Evolutionary conservation across 75 land plant genomes (phyloP).

Genomic region (Selaginella moellendorffii): DNA sequence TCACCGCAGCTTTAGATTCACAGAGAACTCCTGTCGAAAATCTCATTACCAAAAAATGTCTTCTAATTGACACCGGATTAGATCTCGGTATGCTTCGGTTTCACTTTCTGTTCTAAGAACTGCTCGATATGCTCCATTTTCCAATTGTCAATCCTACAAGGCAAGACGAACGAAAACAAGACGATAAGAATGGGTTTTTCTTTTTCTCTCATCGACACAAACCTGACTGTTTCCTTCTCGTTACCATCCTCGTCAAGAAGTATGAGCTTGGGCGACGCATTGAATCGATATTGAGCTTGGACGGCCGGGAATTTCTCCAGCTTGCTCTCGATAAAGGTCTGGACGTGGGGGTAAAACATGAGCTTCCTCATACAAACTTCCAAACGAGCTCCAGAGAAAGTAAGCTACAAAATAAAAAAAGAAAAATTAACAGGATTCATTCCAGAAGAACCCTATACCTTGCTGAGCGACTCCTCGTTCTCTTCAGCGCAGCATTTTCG

Average conservation of each 20-base stretch:
- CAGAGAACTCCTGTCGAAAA: too few species aligned
- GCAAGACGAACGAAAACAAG: background rate
- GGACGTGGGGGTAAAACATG: conserved; percentile 76
- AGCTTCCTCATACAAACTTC: conserved; percentile 93
- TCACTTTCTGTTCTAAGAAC: conserved; percentile 64
- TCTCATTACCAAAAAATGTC: too few species aligned
- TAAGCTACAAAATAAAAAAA: conserved; percentile 35
- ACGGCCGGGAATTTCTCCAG: conserved; percentile 44
- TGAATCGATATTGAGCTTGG: conserved; percentile 52
- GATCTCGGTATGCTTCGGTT: too few species aligned
- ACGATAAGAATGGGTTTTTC: background rate
- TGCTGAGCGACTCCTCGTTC: conserved; percentile 64
- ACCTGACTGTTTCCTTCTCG: conserved; percentile 80
- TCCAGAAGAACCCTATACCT: conserved; percentile 36
- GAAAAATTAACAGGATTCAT: background rate
- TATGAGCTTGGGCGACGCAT: conserved; percentile 72
- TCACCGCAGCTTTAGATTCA: too few species aligned
- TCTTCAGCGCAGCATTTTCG: conserved; percentile 67
- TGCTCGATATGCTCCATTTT: conserved; percentile 77
- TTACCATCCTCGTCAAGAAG: conserved; percentile 65
- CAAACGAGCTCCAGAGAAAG: conserved; percentile 68
- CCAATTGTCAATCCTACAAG: conserved; percentile 79
- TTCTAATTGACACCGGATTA: too few species aligned
- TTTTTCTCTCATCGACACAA: background rate
- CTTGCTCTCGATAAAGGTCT: conserved; percentile 77